These are phyloP conservation scores for Raffaelea ambrosiae DNA, from an alignment of 2,329 filamentous ascomycete species.

Conservation along the genomic window DNA sequence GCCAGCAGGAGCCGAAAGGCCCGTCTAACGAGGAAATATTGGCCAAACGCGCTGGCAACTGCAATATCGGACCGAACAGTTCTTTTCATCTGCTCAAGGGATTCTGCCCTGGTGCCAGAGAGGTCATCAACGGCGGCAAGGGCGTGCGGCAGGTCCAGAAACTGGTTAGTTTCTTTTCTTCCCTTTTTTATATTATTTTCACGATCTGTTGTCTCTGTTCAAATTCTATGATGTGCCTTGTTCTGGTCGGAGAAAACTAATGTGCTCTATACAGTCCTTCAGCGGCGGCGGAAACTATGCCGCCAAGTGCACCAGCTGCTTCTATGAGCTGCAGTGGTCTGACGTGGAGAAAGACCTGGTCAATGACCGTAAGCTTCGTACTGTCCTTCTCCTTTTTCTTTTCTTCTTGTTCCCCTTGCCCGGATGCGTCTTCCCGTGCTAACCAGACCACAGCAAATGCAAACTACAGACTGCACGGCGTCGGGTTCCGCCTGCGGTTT, in stretches of 20 bases:
- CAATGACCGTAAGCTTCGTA: slow-evolving; percentile 30
- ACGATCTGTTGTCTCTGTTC: too few species aligned
- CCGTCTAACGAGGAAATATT: background rate
- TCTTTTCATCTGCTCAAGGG: slow-evolving; percentile 46
- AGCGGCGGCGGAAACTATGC: slow-evolving; percentile 29
- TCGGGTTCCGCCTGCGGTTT: slow-evolving; percentile 45
- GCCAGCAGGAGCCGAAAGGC: background rate
- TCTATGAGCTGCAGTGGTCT: slow-evolving; percentile 45
- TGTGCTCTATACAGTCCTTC: slow-evolving; percentile 12
- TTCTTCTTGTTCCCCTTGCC: too few species aligned
- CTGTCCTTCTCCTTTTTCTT: background rate
- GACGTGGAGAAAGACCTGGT: slow-evolving; percentile 44
- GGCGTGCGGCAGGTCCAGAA: slow-evolving; percentile 44
- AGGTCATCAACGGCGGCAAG: slow-evolving; percentile 36
- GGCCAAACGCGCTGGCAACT: slow-evolving; percentile 13
- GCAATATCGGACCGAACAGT: slow-evolving; percentile 33
- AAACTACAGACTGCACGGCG: slow-evolving; percentile 35
- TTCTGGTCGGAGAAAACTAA: background rate
- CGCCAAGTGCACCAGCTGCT: slow-evolving; percentile 43
- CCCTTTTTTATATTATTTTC: too few species aligned
- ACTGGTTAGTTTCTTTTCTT: slow-evolving; percentile 26
- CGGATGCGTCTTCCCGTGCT: too few species aligned
- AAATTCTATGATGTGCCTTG: too few species aligned
- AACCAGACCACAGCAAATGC: slow-evolving; percentile 28
- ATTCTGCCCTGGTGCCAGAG: slow-evolving; percentile 46